Percentiles rank a stretch among this genome's conserved stretches.
phyloP scores from a whole-genome alignment of 148 eudicot species.

The Chenopodium album region DNA sequence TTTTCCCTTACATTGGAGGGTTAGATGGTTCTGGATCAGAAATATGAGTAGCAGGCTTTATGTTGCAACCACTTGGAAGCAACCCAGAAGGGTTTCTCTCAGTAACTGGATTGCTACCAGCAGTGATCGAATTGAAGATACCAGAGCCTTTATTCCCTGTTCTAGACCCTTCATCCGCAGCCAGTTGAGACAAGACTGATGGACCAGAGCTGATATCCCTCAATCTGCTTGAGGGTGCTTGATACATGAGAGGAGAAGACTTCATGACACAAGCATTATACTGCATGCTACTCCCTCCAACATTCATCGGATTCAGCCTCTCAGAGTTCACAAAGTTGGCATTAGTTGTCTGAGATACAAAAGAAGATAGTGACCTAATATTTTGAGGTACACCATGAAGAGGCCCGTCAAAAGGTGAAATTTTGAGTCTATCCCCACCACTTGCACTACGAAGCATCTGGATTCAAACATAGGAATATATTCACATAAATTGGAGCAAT shows the following conservation, averaged over 20 bases:
- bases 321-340: constrained; percentile 48
- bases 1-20: constrained; percentile 37
- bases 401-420: constrained; percentile 43
- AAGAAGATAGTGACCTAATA: constrained; percentile 47
- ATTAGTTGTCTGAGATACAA: constrained; percentile 39
- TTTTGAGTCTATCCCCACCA: constrained; percentile 50
- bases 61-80: constrained; percentile 37
- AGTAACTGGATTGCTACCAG: constrained; percentile 34
- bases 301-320: constrained; percentile 40
- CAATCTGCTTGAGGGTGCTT: constrained; percentile 45
- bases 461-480: constrained; percentile 20
- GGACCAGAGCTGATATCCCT: constrained; percentile 51
- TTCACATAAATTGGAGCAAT: background rate
- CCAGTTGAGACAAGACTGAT: constrained; percentile 51
- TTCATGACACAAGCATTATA: constrained; percentile 46
- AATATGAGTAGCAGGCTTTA: constrained; percentile 30
- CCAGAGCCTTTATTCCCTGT: constrained; percentile 81
- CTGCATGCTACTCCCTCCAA: constrained; percentile 40
- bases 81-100: constrained; percentile 41
- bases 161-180: constrained; percentile 86
- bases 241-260: constrained; percentile 48
- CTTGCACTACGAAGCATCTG: constrained; percentile 56
- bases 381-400: constrained; percentile 43
- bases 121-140: constrained; percentile 48
- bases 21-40: constrained; percentile 50